A percentile compares a stretch with the other conserved stretches of the same genome.
phyloP scores from a whole-genome alignment of 441 rosid species.

The Kokia cookei region DNA sequence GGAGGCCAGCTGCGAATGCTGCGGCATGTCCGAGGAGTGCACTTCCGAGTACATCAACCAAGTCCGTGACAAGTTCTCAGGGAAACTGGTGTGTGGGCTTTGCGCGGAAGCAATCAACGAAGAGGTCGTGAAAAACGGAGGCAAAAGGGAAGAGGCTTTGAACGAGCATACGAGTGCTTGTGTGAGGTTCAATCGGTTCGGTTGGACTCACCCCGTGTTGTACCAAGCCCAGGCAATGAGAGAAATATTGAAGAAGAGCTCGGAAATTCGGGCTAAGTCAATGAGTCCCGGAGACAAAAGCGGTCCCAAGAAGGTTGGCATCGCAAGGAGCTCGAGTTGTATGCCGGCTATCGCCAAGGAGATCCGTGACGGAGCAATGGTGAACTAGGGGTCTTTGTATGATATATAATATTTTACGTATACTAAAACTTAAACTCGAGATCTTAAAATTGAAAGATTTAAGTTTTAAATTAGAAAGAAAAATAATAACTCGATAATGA shows the following conservation, averaged over 20 bases:
- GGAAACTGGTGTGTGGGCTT: constrained; percentile 48
- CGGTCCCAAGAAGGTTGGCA: constrained; percentile 26
- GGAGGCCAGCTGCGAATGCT: constrained; percentile 60
- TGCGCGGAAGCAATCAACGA: constrained; percentile 47
- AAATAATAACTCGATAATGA: no score
- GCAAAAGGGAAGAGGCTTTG: constrained; percentile 42
- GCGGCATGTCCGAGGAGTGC: constrained; percentile 66
- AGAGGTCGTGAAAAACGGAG: constrained; percentile 41
- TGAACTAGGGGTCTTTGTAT: constrained; percentile 10
- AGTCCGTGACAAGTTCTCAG: constrained; percentile 35
- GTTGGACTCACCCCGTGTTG: constrained; percentile 48
- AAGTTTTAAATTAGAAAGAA: background rate
- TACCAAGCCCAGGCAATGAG: constrained; percentile 60
- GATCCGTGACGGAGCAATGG: constrained; percentile 16
- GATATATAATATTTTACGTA: background rate
- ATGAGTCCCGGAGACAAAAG: constrained; percentile 30
- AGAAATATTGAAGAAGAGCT: constrained; percentile 42
- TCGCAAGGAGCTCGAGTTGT: constrained; percentile 72
- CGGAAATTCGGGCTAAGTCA: constrained; percentile 33
- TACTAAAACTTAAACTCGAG: background rate
- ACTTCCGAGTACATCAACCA: constrained; percentile 36
- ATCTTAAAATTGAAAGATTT: background rate
- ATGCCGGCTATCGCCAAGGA: constrained; percentile 52
- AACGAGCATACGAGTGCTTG: constrained; percentile 44
- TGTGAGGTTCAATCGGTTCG: constrained; percentile 41